Evolutionary conservation across 1,284 basidiomycete species (phyloP).

Genomic region (Austroboletus niveus): DNA sequence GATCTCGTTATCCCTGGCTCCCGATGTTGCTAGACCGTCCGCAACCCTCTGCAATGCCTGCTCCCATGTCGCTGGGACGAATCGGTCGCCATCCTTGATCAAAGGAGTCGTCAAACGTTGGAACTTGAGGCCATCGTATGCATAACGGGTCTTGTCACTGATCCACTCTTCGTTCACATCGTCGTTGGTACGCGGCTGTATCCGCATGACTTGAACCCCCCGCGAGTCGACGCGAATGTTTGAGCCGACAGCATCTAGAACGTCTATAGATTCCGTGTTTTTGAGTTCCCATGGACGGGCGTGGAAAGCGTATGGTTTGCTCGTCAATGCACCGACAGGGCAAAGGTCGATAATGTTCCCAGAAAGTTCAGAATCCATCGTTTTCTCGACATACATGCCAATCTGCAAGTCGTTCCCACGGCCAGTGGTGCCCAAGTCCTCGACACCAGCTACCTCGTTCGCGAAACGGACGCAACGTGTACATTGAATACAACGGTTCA

Average conservation of each 20-base stretch:
- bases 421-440: slow-evolving; percentile 96
- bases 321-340: slow-evolving; percentile 95
- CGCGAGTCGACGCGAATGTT: slow-evolving; percentile 98
- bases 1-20: slow-evolving; percentile 93
- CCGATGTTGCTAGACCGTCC: slow-evolving; percentile 75
- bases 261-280: slow-evolving; percentile 96
- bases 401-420: slow-evolving; percentile 99
- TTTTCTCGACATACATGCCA: slow-evolving; percentile 97
- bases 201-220: slow-evolving; percentile 95
- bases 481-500: slow-evolving; percentile 99
- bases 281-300: slow-evolving; percentile 99
- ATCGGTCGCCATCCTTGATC: slow-evolving; percentile 89
- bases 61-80: slow-evolving; percentile 92
- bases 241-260: slow-evolving; percentile 96
- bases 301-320: slow-evolving; percentile 97
- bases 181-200: slow-evolving; percentile 96
- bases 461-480: slow-evolving; percentile 99
- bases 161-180: slow-evolving; percentile 99
- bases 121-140: slow-evolving; percentile 94
- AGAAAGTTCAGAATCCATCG: slow-evolving; percentile 95
- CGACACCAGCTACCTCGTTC: slow-evolving; percentile 98
- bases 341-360: slow-evolving; percentile 98
- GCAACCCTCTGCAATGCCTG: slow-evolving; percentile 82
- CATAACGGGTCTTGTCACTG: slow-evolving; percentile 97
- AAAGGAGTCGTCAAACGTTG: slow-evolving; percentile 94